phyloP scores from a whole-genome alignment of 2,329 filamentous ascomycete genomes.

The Colletotrichum abscissum region DNA sequence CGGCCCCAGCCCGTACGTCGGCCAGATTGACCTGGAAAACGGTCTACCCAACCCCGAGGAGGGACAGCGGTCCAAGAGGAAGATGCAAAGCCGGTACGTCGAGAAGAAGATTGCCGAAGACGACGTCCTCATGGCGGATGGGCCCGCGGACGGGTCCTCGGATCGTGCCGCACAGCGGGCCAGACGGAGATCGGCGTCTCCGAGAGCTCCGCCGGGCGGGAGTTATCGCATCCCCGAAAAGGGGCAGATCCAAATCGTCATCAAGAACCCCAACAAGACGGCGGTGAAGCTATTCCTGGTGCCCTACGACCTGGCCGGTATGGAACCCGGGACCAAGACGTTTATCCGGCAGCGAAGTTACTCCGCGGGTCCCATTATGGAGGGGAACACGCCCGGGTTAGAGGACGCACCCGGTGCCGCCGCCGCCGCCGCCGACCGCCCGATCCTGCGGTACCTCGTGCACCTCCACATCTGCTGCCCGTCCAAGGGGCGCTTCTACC shows the following conservation, averaged over 20 bases:
- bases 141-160: constrained; percentile 26
- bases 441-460: constrained; percentile 87
- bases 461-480: constrained; percentile 95
- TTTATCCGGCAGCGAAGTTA: constrained; percentile 96
- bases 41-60: constrained; percentile 69
- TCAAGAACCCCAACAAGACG: constrained; percentile 98
- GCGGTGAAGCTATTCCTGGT: constrained; percentile 96
- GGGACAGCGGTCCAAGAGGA: constrained; percentile 59
- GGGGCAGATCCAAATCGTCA: constrained; percentile 94
- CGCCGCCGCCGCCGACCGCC: constrained; percentile 59
- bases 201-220: constrained; percentile 79
- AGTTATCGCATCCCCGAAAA: constrained; percentile 94
- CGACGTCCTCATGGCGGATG: constrained; percentile 39
- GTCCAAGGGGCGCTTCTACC: constrained; percentile 83
- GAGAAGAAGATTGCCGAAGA: constrained; percentile 50
- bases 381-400: constrained; percentile 59
- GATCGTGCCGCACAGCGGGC: constrained; percentile 45
- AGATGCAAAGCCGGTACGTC: constrained; percentile 56
- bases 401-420: constrained; percentile 38
- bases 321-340: constrained; percentile 94
- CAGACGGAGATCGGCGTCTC: constrained; percentile 53
- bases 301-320: constrained; percentile 90
- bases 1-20: constrained; percentile 95
- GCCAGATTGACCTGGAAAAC: constrained; percentile 90
- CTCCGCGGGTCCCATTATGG: constrained; percentile 85